These are phyloP conservation scores for Solanum lignicaule DNA, from an alignment of 257 asterid genomes.

Conservation along the genomic window DNA sequence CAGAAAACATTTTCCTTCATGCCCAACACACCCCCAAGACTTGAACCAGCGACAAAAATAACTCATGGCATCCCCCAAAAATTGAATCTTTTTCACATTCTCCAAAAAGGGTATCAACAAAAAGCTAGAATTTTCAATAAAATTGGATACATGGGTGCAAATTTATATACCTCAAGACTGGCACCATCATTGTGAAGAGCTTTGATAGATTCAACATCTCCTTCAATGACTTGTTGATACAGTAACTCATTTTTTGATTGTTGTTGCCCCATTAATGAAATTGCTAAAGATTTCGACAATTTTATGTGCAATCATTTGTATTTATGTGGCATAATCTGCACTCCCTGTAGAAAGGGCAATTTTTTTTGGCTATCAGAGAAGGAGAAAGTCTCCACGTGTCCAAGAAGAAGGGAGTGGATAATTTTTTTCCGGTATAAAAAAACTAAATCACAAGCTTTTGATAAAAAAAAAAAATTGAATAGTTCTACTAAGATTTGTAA, in stretches of 20 bases:
- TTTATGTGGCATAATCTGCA: not conserved
- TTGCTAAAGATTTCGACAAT: not conserved
- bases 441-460: too few species aligned
- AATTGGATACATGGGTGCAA: not conserved
- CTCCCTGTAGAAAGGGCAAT: not conserved
- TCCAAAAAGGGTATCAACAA: not conserved
- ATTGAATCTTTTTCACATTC: not conserved
- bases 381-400: not conserved
- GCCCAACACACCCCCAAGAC: not conserved
- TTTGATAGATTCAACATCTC: slow-evolving; percentile 58
- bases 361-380: not conserved
- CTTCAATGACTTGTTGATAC: slow-evolving; percentile 61
- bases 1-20: not conserved
- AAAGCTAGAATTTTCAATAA: not conserved
- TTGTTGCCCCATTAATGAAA: slow-evolving; percentile 56
- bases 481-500: too few species aligned
- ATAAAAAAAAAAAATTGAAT: too few species aligned
- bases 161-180: slow-evolving; percentile 64
- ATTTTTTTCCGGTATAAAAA: too few species aligned
- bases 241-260: slow-evolving; percentile 73
- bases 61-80: not conserved
- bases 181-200: slow-evolving; percentile 70
- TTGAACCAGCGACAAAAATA: not conserved
- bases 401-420: not conserved
- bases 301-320: not conserved